A percentile compares a stretch with the other conserved stretches of the same genome.
phyloP scores from a whole-genome alignment of 768 basidiomycete genomes.

The Xanthoconium purpureum region DNA sequence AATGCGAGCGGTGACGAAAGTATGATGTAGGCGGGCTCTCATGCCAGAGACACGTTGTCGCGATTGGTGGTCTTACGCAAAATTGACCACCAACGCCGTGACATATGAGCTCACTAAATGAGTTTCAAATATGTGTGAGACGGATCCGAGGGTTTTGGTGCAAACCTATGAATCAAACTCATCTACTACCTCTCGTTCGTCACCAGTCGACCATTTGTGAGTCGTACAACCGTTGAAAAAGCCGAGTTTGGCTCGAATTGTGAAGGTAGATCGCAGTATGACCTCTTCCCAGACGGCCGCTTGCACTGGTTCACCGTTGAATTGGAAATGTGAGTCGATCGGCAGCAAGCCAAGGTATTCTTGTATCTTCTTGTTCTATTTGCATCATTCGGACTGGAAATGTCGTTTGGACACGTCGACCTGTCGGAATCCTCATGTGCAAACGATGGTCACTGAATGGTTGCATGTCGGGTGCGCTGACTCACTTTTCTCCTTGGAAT shows the following conservation, averaged over 20 bases:
- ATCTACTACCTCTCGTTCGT: background rate
- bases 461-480: background rate
- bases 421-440: slow-evolving; percentile 8
- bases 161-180: slow-evolving; percentile 7
- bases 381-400: slow-evolving; percentile 3
- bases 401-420: background rate
- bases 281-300: background rate
- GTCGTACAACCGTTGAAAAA: background rate
- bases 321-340: slow-evolving; percentile 27
- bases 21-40: background rate
- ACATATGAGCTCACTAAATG: slow-evolving; percentile 6
- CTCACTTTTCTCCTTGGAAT: background rate
- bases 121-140: slow-evolving; percentile 18
- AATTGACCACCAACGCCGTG: slow-evolving; percentile 10
- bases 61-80: slow-evolving; percentile 12
- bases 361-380: slow-evolving; percentile 4
- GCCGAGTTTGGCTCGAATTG: slow-evolving; percentile 5
- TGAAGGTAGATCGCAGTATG: slow-evolving; percentile 8
- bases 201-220: background rate
- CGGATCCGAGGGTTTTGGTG: slow-evolving; percentile 18
- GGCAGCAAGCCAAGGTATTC: background rate
- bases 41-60: slow-evolving; percentile 15
- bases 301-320: slow-evolving; percentile 5
- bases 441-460: background rate
- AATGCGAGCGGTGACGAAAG: slow-evolving; percentile 2